Evolutionary conservation across 2,329 filamentous ascomycete species (phyloP).

Genomic region (Hymenoscyphus scutula): DNA sequence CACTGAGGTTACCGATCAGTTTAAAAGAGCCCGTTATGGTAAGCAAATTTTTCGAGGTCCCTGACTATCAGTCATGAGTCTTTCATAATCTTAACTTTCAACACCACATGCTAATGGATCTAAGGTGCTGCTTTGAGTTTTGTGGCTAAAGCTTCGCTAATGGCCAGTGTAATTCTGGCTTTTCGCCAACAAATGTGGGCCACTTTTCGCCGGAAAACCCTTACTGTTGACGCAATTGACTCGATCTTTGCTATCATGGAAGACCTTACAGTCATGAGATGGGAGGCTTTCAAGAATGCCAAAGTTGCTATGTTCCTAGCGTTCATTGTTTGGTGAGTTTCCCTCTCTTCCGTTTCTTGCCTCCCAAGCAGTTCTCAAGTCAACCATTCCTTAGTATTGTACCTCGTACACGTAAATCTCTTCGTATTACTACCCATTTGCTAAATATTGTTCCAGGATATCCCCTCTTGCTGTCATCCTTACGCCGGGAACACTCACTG

Average conservation of each 20-base stretch:
- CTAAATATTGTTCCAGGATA: slow-evolving; percentile 3
- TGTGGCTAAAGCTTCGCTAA: slow-evolving; percentile 9
- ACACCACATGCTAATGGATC: not conserved
- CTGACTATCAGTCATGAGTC: not conserved
- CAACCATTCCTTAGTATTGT: too few species aligned
- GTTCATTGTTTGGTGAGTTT: slow-evolving; percentile 10
- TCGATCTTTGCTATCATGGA: slow-evolving; percentile 12
- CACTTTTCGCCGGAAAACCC: slow-evolving; percentile 7
- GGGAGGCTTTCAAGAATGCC: slow-evolving; percentile 5
- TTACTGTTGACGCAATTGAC: slow-evolving; percentile 7
- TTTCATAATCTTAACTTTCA: too few species aligned
- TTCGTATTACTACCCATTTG: too few species aligned
- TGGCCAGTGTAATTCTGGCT: slow-evolving; percentile 9
- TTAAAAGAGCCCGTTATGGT: slow-evolving; percentile 6
- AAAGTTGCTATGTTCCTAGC: slow-evolving; percentile 13
- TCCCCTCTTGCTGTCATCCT: slow-evolving; percentile 9
- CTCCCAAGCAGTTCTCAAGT: too few species aligned
- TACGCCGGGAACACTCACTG: slow-evolving; percentile 10
- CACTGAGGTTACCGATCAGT: slow-evolving; percentile 7
- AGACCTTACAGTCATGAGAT: slow-evolving; percentile 5
- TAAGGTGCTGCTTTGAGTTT: slow-evolving; percentile 5
- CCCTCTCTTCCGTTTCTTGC: not conserved
- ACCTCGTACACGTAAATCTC: too few species aligned
- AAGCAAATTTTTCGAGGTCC: not conserved
- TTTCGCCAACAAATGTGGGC: slow-evolving; percentile 13